A percentile compares a stretch with the other conserved stretches of the same genome.
Conservation (phyloP, 352 stramenopile species). For the Peronospora destructor region DNA sequence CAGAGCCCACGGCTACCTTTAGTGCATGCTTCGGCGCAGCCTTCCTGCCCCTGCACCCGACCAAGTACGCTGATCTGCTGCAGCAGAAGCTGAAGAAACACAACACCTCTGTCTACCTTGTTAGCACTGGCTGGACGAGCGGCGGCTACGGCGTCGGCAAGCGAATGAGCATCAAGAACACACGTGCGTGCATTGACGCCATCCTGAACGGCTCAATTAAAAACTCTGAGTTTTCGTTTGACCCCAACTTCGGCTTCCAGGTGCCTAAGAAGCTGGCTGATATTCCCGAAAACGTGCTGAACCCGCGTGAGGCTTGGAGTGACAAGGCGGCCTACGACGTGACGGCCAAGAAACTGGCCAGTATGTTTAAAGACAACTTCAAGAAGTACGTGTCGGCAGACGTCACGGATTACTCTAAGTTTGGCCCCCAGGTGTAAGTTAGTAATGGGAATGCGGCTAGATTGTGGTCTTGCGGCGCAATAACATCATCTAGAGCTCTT, state of each 20-base stretch:
- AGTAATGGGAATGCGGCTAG: constrained; percentile 8
- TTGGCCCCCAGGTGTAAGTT: constrained; percentile 85
- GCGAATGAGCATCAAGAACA: constrained; percentile 97
- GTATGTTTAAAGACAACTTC: constrained; percentile 96
- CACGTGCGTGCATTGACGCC: constrained; percentile 92
- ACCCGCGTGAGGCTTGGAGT: constrained; percentile 89
- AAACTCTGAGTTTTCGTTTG: constrained; percentile 70
- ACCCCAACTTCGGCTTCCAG: constrained; percentile 93
- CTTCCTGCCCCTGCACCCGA: constrained; percentile 96
- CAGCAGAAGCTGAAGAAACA: constrained; percentile 95
- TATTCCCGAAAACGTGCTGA: constrained; percentile 86
- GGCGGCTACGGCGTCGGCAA: constrained; percentile 94
- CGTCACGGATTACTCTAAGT: constrained; percentile 93
- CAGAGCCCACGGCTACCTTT: constrained; percentile 94
- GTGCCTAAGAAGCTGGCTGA: constrained; percentile 84
- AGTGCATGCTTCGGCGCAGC: constrained; percentile 95
- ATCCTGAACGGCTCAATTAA: constrained; percentile 95
- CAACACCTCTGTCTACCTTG: constrained; percentile 91
- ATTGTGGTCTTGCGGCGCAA: neutral
- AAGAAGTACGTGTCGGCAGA: constrained; percentile 92
- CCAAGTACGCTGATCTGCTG: constrained; percentile 94
- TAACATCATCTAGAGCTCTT: constrained; percentile 4
- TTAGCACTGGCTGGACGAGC: constrained; percentile 97
- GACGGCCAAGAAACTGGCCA: constrained; percentile 88
- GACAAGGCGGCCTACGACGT: constrained; percentile 90